Evolutionary conservation across 1,139 yeast species (phyloP).

Genomic region (Hemisphaericaspora xylofermentans): DNA sequence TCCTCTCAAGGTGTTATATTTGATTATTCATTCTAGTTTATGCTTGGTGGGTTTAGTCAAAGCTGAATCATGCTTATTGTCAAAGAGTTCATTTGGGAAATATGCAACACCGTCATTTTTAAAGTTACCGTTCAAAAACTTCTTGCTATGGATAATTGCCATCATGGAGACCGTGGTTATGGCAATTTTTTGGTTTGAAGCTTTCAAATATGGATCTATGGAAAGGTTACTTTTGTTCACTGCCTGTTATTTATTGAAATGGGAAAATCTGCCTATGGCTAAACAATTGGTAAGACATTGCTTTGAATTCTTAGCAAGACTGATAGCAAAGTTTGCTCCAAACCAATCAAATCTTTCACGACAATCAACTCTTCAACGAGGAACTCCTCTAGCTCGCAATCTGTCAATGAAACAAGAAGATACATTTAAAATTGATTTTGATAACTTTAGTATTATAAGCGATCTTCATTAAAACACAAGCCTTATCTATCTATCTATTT

Average conservation of each 20-base stretch:
- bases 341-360: too few species aligned
- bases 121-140: slow-evolving; percentile 2
- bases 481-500: background rate
- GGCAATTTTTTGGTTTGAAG: slow-evolving; percentile 12
- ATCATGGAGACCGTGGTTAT: slow-evolving; percentile 11
- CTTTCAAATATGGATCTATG: slow-evolving; percentile 3
- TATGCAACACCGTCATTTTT: background rate
- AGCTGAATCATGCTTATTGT: slow-evolving; percentile 1
- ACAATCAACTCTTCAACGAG: background rate
- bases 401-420: slow-evolving; percentile 11
- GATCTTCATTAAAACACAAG: slow-evolving; percentile 16
- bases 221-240: slow-evolving; percentile 11
- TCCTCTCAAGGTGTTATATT: slow-evolving; percentile 5
- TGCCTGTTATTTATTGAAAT: slow-evolving; percentile 11
- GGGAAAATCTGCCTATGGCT: slow-evolving; percentile 10
- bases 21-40: slow-evolving; percentile 10
- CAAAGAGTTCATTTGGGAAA: background rate
- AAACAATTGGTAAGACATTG: slow-evolving; percentile 3
- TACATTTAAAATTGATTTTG: slow-evolving; percentile 30
- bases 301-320: background rate
- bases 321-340: background rate
- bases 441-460: slow-evolving; percentile 28
- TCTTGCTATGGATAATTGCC: slow-evolving; percentile 10
- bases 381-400: too few species aligned
- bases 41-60: slow-evolving; percentile 9